phyloP scores from a whole-genome alignment of 495 filamentous ascomycete species.

The Aspergillus taichungensis region DNA sequence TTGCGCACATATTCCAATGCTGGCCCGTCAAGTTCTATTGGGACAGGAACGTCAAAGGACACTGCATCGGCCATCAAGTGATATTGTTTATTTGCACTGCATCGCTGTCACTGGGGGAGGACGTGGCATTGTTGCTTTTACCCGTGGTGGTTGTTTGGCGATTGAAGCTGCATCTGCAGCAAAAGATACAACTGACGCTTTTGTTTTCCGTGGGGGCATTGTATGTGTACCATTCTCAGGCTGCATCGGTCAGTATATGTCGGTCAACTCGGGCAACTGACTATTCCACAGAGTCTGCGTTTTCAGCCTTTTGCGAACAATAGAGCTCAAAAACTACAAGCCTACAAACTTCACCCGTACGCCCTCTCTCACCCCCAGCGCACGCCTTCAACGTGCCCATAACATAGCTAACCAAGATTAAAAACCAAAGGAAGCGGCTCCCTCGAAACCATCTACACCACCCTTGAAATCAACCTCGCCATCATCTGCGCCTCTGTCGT shows the following conservation, averaged over 20 bases:
- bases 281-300: conserved; percentile 14
- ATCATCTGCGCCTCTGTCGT: conserved; percentile 42
- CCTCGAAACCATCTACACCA: conserved; percentile 40
- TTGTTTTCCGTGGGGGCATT: conserved; percentile 23
- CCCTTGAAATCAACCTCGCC: conserved; percentile 42
- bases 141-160: conserved; percentile 28
- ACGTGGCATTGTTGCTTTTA: conserved; percentile 20
- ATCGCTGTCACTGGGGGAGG: conserved; percentile 12
- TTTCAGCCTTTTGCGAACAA: conserved; percentile 18
- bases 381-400: background rate
- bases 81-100: conserved; percentile 15
- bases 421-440: conserved; percentile 15
- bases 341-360: conserved; percentile 15
- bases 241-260: background rate
- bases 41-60: conserved; percentile 17
- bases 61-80: conserved; percentile 17
- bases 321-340: conserved; percentile 12
- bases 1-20: conserved; percentile 24
- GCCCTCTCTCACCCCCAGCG: background rate
- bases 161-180: conserved; percentile 15
- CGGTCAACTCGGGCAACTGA: background rate
- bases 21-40: conserved; percentile 24
- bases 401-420: background rate
- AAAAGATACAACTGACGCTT: conserved; percentile 22
- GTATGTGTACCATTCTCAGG: conserved; percentile 6